These are phyloP conservation scores for Phoenix roebelenii DNA, from an alignment of 176 grass and related monocot genomes.

Conservation along the genomic window DNA sequence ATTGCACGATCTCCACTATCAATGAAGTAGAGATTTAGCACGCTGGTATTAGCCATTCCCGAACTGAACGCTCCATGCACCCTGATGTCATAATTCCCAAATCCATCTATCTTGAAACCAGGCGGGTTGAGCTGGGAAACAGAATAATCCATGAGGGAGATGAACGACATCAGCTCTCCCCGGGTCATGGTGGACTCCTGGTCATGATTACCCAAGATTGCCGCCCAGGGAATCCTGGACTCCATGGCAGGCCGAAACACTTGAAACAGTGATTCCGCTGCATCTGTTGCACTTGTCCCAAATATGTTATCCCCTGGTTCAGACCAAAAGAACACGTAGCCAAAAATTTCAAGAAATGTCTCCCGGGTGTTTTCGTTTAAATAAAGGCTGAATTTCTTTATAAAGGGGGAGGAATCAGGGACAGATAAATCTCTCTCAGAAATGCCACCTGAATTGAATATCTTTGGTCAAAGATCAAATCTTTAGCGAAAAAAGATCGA, in stretches of 20 bases:
- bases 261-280: conserved; percentile 79
- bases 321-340: conserved; percentile 17
- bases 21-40: conserved; percentile 84
- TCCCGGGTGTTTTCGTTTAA: not conserved
- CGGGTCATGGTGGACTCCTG: conserved; percentile 91
- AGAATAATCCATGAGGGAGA: conserved; percentile 89
- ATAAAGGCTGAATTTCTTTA: not conserved
- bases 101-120: conserved; percentile 66
- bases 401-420: too few relatives aligned
- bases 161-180: conserved; percentile 70
- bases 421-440: too few relatives aligned
- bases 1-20: conserved; percentile 78
- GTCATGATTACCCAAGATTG: conserved; percentile 86
- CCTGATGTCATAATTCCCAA: conserved; percentile 70
- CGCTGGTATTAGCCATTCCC: conserved; percentile 48
- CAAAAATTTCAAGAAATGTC: conserved; percentile 8
- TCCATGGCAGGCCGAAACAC: conserved; percentile 60
- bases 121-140: conserved; percentile 80
- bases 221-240: conserved; percentile 68
- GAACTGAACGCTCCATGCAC: conserved; percentile 66
- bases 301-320: conserved; percentile 92
- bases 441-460: too few relatives aligned
- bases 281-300: conserved; percentile 76
- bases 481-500: too few relatives aligned
- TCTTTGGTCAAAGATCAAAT: too few relatives aligned